Evolutionary conservation across 1,284 basidiomycete species (phyloP), one percentile per base, ranked within the genome.

Genomic region (Chalciporus sp.): DNA sequence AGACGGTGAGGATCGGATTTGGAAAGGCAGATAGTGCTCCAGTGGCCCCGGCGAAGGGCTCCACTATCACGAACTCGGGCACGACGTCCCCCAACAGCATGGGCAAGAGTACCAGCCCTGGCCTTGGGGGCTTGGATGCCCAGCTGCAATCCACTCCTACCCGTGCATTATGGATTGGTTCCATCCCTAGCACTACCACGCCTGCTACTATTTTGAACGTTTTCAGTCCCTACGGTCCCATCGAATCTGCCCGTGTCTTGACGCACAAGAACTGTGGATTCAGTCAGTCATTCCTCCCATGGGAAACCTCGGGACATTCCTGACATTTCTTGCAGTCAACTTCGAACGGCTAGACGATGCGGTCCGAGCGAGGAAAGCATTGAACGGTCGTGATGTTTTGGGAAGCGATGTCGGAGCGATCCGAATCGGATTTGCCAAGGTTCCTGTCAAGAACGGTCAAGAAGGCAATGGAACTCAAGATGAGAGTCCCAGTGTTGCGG

Each of bases 181-280:
- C 92, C 44, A 96, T 98, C 62, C 95, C 95, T 14, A 90, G 90
- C 5, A 91, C 92, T 1, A 96, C 94, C 6, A 96, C 94, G 4
- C 92, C 95, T 11, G 91, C 92, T 4, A 95, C 92, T 1, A 91
- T 99, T 55, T 74, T 98, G 47, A 92, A 89, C 62, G 89, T 92
- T 20, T 99, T 99, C 71, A 93, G 94, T 63, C 94, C 95, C 11
- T 99, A 95, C 66, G 96, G 97, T 0, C 91, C 95, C 1, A 96
- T 99, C 59, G 97, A 99, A 74, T 96, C 93, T 47, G 95, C 95
- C 11, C 80, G 96, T 49, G 94, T 98, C 8, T 76, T 99, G 63
- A 94, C 94, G 3, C 94, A 97, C 78, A 99, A 99, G 76, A 95
- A 95, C 69, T 98, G 92, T 70, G 95, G 93, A 43, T 95, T 94